Conservation (phyloP, 2,329 filamentous ascomycete species). For the Pseudogymnoascus sp. region DNA sequence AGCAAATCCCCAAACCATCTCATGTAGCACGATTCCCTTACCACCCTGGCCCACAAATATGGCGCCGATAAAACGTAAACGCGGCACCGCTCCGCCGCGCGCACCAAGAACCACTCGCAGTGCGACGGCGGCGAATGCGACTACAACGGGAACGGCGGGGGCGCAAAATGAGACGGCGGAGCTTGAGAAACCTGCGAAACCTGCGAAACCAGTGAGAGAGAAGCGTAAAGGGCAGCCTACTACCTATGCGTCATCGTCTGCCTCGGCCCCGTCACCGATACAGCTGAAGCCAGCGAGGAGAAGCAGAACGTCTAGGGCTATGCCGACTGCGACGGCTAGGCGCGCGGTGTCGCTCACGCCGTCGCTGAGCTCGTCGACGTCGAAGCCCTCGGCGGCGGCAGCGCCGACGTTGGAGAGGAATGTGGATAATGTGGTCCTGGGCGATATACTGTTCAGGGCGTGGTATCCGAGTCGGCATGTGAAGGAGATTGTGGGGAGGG, state of each 20-base stretch:
- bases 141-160: not conserved
- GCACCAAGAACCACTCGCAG: not conserved
- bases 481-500: conserved; percentile 58
- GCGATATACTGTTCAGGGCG: conserved; percentile 73
- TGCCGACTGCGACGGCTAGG: conserved; percentile 3
- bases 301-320: not conserved
- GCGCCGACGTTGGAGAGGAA: conserved; percentile 51
- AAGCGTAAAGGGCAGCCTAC: not conserved
- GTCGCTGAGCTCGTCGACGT: conserved; percentile 1
- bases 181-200: not conserved
- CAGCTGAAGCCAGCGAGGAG: not conserved
- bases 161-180: conserved; percentile 10
- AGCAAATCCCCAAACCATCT: not conserved
- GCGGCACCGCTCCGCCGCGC: not conserved
- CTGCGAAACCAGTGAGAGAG: not conserved
- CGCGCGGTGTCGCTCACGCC: conserved; percentile 5
- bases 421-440: conserved; percentile 78
- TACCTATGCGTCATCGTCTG: not conserved
- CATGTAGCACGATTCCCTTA: not conserved
- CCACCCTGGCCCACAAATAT: conserved; percentile 6
- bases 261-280: not conserved
- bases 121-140: not conserved
- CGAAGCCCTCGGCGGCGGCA: not conserved
- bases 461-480: conserved; percentile 91
- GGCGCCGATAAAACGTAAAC: conserved; percentile 6